A percentile compares a stretch with the other conserved stretches of the same genome.
phyloP scores from a whole-genome alignment of 2,329 filamentous ascomycete genomes.

The Ophiocordyceps unilateralis region DNA sequence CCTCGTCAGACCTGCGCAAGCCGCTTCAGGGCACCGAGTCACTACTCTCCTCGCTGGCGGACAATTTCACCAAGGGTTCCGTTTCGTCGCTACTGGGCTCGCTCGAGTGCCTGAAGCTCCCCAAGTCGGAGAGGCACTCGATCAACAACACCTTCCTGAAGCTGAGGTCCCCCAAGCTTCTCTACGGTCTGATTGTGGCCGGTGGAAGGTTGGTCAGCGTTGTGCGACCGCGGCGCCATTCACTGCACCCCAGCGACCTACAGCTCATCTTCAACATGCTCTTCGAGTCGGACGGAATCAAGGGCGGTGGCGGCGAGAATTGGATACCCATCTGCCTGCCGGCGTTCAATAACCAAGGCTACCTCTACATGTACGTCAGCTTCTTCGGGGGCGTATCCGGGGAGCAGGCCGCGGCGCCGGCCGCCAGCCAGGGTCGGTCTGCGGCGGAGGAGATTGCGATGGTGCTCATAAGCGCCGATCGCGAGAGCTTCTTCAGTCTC shows the following conservation, averaged over 20 bases:
- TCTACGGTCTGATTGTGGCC: conserved; percentile 88
- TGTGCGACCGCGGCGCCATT: conserved; percentile 84
- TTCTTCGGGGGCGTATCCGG: conserved; percentile 52
- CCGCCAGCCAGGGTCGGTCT: conserved; percentile 39
- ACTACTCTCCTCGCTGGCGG: conserved; percentile 76
- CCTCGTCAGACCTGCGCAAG: conserved; percentile 82
- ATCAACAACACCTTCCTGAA: conserved; percentile 84
- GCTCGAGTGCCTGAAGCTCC: conserved; percentile 80
- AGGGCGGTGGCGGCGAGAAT: conserved; percentile 79
- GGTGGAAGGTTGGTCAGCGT: conserved; percentile 89
- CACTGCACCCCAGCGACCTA: conserved; percentile 83
- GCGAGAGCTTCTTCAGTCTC: conserved; percentile 83
- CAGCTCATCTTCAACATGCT: conserved; percentile 99
- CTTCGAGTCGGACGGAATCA: conserved; percentile 84
- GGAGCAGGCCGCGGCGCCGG: conserved; percentile 23
- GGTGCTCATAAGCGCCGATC: conserved; percentile 79
- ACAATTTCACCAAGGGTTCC: conserved; percentile 87
- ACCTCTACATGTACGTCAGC: conserved; percentile 98
- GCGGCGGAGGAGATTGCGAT: conserved; percentile 72
- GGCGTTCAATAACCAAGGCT: conserved; percentile 92
- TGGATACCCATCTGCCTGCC: conserved; percentile 95
- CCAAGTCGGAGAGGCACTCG: conserved; percentile 67
- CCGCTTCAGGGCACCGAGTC: conserved; percentile 85
- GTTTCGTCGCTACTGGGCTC: conserved; percentile 77
- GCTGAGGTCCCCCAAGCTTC: conserved; percentile 55